Evolutionary conservation across 2,329 filamentous ascomycete species (phyloP).

Genomic region (Penicillium sp.): DNA sequence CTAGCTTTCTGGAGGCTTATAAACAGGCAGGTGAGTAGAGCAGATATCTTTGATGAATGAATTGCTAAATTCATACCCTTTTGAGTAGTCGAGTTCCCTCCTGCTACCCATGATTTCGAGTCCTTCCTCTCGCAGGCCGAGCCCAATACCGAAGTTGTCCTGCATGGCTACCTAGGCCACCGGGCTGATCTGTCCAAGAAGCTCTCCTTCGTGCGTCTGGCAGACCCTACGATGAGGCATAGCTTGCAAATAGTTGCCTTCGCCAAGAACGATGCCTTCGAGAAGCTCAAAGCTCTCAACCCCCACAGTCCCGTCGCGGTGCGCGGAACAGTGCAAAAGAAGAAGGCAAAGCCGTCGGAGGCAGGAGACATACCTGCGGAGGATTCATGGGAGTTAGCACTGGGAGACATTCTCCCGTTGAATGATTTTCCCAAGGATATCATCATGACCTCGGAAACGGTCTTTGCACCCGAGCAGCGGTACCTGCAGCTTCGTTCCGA

Average conservation of each 20-base stretch:
- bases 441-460: constrained; percentile 69
- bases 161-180: constrained; percentile 71
- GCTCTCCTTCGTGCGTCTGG: constrained; percentile 66
- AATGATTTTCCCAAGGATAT: constrained; percentile 73
- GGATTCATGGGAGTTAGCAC: constrained; percentile 56
- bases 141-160: constrained; percentile 46
- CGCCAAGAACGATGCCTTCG: constrained; percentile 36
- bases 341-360: constrained; percentile 35
- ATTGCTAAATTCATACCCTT: constrained; percentile 9
- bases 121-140: constrained; percentile 32
- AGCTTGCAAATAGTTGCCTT: constrained; percentile 53
- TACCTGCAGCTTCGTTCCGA: constrained; percentile 84
- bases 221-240: constrained; percentile 43
- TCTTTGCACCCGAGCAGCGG: constrained; percentile 70
- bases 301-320: constrained; percentile 56
- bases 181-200: constrained; percentile 65
- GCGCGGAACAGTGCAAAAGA: constrained; percentile 48
- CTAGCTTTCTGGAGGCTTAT: constrained; percentile 41
- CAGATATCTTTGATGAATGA: not conserved
- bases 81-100: constrained; percentile 47
- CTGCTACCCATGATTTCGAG: constrained; percentile 43
- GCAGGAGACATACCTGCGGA: constrained; percentile 28
- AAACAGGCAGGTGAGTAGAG: constrained; percentile 45
- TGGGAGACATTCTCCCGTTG: constrained; percentile 63
- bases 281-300: constrained; percentile 45